Evolutionary conservation across 2,329 filamentous ascomycete genomes (phyloP).

Genomic region (Aspergillus cejpii): DNA sequence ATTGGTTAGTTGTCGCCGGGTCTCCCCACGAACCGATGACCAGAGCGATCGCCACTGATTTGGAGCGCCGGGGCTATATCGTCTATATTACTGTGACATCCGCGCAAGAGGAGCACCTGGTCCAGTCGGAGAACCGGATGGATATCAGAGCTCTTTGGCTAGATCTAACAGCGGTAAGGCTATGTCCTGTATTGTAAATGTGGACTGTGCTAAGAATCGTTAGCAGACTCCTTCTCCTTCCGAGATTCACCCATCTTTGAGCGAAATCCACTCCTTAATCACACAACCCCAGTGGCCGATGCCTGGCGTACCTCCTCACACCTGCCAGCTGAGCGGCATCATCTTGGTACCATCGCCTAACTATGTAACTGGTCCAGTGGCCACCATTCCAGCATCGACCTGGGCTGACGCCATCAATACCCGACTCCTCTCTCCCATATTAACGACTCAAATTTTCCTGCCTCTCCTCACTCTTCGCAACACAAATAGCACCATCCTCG

Average conservation of each 20-base stretch:
- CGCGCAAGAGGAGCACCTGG: constrained; percentile 73
- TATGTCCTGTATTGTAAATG: neutral
- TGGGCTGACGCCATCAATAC: constrained; percentile 91
- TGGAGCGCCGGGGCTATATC: constrained; percentile 87
- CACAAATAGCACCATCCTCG: constrained; percentile 43
- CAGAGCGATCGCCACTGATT: constrained; percentile 71
- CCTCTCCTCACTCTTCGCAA: constrained; percentile 61
- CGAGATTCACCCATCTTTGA: constrained; percentile 56
- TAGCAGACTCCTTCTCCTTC: constrained; percentile 53
- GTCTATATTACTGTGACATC: constrained; percentile 84
- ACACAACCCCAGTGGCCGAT: constrained; percentile 69
- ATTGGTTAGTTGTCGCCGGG: constrained; percentile 67
- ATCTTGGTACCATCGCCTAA: constrained; percentile 73
- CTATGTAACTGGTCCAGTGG: constrained; percentile 76
- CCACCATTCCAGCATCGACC: constrained; percentile 72
- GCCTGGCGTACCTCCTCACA: constrained; percentile 66
- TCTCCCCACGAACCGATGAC: constrained; percentile 78
- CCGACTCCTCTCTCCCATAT: constrained; percentile 80
- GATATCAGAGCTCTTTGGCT: constrained; percentile 78
- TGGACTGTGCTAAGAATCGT: constrained; percentile 12
- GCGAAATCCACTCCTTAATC: constrained; percentile 66
- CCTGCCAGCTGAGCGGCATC: constrained; percentile 68
- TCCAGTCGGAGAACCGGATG: constrained; percentile 66
- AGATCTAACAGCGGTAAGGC: constrained; percentile 57
- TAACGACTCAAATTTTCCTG: constrained; percentile 84